These are phyloP conservation scores for Aspergillus carlsbadensis DNA, from an alignment of 495 filamentous ascomycete species.

Conservation along the genomic window DNA sequence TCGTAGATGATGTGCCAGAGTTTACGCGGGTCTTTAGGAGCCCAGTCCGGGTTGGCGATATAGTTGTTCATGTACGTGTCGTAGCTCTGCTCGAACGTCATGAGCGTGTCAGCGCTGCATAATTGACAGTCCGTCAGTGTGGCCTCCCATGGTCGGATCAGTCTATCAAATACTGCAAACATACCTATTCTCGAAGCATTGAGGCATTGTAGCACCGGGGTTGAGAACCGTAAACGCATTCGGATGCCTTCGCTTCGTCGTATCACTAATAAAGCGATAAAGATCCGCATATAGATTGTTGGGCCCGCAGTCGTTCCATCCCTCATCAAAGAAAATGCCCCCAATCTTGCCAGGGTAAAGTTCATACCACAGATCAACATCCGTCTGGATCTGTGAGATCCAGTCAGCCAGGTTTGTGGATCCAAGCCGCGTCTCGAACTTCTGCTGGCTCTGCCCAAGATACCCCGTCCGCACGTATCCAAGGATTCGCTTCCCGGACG, in stretches of 20 bases:
- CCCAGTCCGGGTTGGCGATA: conserved; percentile 19
- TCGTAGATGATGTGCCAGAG: conserved; percentile 21
- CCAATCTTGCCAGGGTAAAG: conserved; percentile 19
- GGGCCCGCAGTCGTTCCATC: conserved; percentile 19
- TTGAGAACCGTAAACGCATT: conserved; percentile 16
- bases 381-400: conserved; percentile 20
- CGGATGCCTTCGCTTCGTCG: conserved; percentile 15
- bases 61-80: conserved; percentile 12
- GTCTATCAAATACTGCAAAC: too few relatives aligned
- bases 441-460: conserved; percentile 18
- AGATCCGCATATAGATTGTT: conserved; percentile 18
- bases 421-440: conserved; percentile 21
- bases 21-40: conserved; percentile 19
- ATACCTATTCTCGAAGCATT: conserved; percentile 19
- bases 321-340: conserved; percentile 26
- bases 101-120: conserved; percentile 17
- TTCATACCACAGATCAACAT: conserved; percentile 23
- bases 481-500: conserved; percentile 16
- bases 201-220: conserved; percentile 13
- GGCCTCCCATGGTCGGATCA: too few relatives aligned
- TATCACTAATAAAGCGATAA: conserved; percentile 15
- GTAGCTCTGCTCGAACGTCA: conserved; percentile 17
- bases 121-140: too few relatives aligned
- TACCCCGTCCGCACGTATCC: conserved; percentile 26
- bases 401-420: conserved; percentile 16